Conservation (phyloP, 257 asterid species). For the Scutellaria minor region DNA sequence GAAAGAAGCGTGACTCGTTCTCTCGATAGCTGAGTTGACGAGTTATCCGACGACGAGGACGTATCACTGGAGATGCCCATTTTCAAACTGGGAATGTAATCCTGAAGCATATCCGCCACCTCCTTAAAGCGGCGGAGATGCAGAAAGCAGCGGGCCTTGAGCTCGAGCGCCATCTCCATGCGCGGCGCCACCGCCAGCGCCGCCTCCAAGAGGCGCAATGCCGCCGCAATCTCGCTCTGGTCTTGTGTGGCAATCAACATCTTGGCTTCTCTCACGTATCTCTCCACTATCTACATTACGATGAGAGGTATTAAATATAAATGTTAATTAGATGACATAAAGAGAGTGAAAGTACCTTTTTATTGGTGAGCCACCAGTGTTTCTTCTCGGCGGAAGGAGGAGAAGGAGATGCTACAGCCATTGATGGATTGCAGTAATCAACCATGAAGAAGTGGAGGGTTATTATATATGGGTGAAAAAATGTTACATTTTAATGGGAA, state of each 20-base stretch:
- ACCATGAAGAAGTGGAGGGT: slow-evolving; percentile 29
- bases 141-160: slow-evolving; percentile 80
- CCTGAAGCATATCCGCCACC: slow-evolving; percentile 87
- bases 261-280: slow-evolving; percentile 79
- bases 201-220: slow-evolving; percentile 69
- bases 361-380: slow-evolving; percentile 95
- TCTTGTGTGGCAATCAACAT: slow-evolving; percentile 69
- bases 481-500: slow-evolving; percentile 33
- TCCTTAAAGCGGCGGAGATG: slow-evolving; percentile 81
- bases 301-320: no score
- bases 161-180: slow-evolving; percentile 72
- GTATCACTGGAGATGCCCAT: slow-evolving; percentile 53
- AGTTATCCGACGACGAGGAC: slow-evolving; percentile 67
- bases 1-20: slow-evolving; percentile 75
- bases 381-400: slow-evolving; percentile 61
- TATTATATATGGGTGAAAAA: slow-evolving; percentile 26
- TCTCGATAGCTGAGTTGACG: slow-evolving; percentile 59
- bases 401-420: slow-evolving; percentile 67
- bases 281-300: slow-evolving; percentile 70
- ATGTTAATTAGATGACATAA: background rate
- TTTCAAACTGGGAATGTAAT: slow-evolving; percentile 77
- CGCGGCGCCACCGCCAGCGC: slow-evolving; percentile 78
- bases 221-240: slow-evolving; percentile 58
- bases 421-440: slow-evolving; percentile 44
- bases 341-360: slow-evolving; percentile 49